Percentiles rank a stretch among this genome's conserved stretches.
phyloP scores from a whole-genome alignment of 2,329 filamentous ascomycete genomes.

The Arthroderma sp. region DNA sequence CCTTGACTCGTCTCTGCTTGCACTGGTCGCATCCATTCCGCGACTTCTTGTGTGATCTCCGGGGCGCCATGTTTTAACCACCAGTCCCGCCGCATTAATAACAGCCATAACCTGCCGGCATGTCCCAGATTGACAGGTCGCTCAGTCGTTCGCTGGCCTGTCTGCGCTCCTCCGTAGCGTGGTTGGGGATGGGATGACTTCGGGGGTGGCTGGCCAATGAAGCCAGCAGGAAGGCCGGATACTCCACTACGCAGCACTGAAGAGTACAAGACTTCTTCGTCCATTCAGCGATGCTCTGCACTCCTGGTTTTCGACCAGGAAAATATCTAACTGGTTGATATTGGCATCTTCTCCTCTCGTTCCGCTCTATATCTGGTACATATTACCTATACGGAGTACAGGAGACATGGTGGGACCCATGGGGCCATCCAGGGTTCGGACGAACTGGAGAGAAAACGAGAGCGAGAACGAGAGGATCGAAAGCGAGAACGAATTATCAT shows the following conservation, averaged over 20 bases:
- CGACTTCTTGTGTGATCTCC: conserved; percentile 33
- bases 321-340: neutral
- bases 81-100: conserved; percentile 5
- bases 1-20: conserved; percentile 33
- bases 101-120: conserved; percentile 4
- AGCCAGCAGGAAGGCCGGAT: neutral
- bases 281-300: neutral
- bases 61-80: conserved; percentile 24
- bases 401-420: conserved; percentile 1
- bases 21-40: conserved; percentile 33
- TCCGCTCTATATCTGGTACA: neutral
- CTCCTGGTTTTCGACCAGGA: neutral
- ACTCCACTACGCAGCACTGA: neutral
- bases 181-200: neutral
- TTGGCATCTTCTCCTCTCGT: neutral
- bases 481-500: neutral
- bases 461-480: conserved; percentile 9
- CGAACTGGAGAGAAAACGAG: conserved; percentile 16
- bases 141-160: conserved; percentile 1
- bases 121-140: conserved; percentile 5
- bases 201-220: conserved; percentile 1
- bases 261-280: neutral
- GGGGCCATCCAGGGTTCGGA: conserved; percentile 1
- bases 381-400: neutral
- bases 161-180: conserved; percentile 1